Base-by-base conservation (phyloP, 441 rosid species). In the Gossypium schwendimanii region DNA sequence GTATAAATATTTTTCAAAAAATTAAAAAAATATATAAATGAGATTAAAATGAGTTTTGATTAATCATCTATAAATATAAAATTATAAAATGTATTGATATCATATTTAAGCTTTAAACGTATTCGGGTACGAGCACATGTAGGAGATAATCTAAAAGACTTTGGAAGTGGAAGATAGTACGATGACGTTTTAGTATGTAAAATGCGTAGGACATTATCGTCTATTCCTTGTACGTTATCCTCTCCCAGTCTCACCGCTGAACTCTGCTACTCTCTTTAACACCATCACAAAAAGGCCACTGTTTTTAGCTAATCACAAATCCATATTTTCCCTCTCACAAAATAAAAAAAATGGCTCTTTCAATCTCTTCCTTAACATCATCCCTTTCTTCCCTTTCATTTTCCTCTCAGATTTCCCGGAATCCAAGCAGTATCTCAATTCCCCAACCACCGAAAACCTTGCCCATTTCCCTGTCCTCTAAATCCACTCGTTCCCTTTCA, bases 321-420 rank as follows among this genome's bases (percentile, higher is more conserved):
- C 36, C 31, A 5, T 4, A 28, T 28, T 55, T 39, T 49, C 26
- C 15, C 45, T 0, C 15, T 41, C 3, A 28, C 6, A 28, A 41
- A 23, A 18, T 8, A n/a, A 18, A 6, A 15, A 10, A 53, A 76
- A 93, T 87, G 96, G 86, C 94, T 65, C 78, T 86, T 53, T 82
- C 92, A n/a, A n/a, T 89, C 7, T 81, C 92, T 14, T 85, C 85
- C 26, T 87, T 90, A 28, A 50, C 92, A 0, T 77, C 91, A 17
- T 87, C 97, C 45, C 71, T 92, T 69, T 85, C 89, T 50, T 87
- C 93, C 1, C 96, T 94, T 71, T 91, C 96, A 3, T 88, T 92
- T 77, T 89, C 95, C 31, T 89, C 95, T 52, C 92, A 87, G 26
- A 47, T 90, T 74, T 92, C 94, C 64, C 86, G 61, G 26, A 80